A percentile compares a stretch with the other conserved stretches of the same genome.
Conservation (phyloP, 768 basidiomycete genomes). For the Lenzites betulinus region DNA sequence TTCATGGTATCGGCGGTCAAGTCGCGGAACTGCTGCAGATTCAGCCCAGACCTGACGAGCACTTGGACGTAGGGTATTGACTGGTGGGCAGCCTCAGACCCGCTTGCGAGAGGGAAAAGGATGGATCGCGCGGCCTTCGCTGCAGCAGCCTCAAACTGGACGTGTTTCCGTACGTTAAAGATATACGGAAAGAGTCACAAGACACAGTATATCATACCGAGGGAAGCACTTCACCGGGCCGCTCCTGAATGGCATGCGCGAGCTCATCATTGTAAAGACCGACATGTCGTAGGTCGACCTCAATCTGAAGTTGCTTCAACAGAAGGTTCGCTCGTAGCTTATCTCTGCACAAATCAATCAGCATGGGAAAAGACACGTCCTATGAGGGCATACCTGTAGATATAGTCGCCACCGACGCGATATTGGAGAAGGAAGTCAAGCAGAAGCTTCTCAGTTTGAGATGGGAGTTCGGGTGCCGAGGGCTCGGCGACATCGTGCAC, state of each 20-base stretch:
- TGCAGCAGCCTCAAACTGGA: conserved; percentile 89
- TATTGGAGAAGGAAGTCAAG: conserved; percentile 87
- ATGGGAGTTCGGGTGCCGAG: conserved; percentile 65
- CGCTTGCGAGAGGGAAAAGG: conserved; percentile 74
- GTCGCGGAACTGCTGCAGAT: conserved; percentile 92
- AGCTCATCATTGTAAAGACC: conserved; percentile 89
- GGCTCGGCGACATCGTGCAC: conserved; percentile 60
- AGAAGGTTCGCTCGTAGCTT: conserved; percentile 88
- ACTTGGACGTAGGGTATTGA: conserved; percentile 80
- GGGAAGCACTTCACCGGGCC: conserved; percentile 86
- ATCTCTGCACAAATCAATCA: conserved; percentile 51
- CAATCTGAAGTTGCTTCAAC: conserved; percentile 73
- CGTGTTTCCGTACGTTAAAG: neutral
- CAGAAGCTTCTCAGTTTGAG: conserved; percentile 78
- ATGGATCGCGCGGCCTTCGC: conserved; percentile 82
- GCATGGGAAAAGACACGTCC: neutral
- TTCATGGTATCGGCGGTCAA: conserved; percentile 94
- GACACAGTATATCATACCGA: conserved; percentile 47
- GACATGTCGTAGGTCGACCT: conserved; percentile 53
- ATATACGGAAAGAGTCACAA: neutral
- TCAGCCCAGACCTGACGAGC: conserved; percentile 85
- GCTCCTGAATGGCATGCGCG: conserved; percentile 86
- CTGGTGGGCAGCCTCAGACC: conserved; percentile 46
- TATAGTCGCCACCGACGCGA: conserved; percentile 87
- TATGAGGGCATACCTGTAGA: conserved; percentile 67